Evolutionary conservation across 78 protist genomes (phyloP).

Genomic region (Chrysochromulina parva): DNA sequence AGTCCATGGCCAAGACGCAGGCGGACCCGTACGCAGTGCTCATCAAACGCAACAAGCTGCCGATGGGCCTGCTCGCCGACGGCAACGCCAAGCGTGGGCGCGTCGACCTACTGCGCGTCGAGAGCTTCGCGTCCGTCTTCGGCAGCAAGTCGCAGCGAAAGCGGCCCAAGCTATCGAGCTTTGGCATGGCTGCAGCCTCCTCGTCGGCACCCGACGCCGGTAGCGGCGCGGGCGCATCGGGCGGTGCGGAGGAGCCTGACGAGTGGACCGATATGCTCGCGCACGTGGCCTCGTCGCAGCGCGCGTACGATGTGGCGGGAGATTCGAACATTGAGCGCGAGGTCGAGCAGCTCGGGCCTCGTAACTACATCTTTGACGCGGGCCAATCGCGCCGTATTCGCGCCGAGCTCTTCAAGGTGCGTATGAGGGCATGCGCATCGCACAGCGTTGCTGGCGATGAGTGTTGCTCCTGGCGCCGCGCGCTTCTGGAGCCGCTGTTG

Average conservation of each 20-base stretch:
- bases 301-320: too few species aligned
- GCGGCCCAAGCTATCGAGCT: neutral
- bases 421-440: too few species aligned
- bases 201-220: neutral
- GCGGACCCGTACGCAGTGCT: constrained; percentile 40
- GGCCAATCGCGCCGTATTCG: constrained; percentile 95
- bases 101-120: constrained; percentile 6
- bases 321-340: too few species aligned
- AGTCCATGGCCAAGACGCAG: neutral
- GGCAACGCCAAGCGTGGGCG: neutral
- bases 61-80: constrained; percentile 16
- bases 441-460: too few species aligned
- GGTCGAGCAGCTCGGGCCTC: neutral
- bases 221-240: too few species aligned
- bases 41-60: constrained; percentile 26
- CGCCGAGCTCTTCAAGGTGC: constrained; percentile 93
- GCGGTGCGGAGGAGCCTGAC: too few species aligned
- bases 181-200: neutral
- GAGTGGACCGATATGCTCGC: too few species aligned
- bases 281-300: too few species aligned
- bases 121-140: constrained; percentile 27
- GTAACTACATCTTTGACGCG: constrained; percentile 76
- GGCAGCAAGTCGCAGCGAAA: constrained; percentile 4
- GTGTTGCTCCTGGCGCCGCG: too few species aligned
- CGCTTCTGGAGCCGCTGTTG: too few species aligned